A percentile compares a stretch with the other conserved stretches of the same genome.
Conservation (phyloP, 169 alveolate species). For the Cytauxzoon felis region DNA sequence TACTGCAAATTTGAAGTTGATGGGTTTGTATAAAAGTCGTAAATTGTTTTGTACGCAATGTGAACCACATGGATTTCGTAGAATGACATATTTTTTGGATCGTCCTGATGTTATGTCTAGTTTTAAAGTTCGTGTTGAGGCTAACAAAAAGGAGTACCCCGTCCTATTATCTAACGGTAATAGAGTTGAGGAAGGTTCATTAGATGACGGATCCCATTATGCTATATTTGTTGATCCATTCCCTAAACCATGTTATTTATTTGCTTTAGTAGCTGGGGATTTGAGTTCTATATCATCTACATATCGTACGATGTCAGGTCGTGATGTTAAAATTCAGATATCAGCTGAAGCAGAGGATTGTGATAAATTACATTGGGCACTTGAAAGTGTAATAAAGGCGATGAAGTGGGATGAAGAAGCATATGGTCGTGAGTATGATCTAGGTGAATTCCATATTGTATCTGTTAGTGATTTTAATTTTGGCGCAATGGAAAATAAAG, state of each 20-base stretch:
- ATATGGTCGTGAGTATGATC: slow-evolving; percentile 87
- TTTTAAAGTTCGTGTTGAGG: slow-evolving; percentile 79
- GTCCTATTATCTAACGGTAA: slow-evolving; percentile 84
- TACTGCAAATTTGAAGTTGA: slow-evolving; percentile 71
- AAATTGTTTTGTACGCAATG: slow-evolving; percentile 86
- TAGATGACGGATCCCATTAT: slow-evolving; percentile 71
- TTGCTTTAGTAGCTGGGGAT: slow-evolving; percentile 90
- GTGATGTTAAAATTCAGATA: slow-evolving; percentile 72
- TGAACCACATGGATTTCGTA: slow-evolving; percentile 88
- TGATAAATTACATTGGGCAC: slow-evolving; percentile 79
- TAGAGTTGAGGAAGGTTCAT: slow-evolving; percentile 71
- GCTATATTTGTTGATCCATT: slow-evolving; percentile 87
- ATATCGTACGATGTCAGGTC: slow-evolving; percentile 78
- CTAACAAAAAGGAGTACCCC: slow-evolving; percentile 82
- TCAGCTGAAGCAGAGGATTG: slow-evolving; percentile 80
- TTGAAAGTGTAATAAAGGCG: slow-evolving; percentile 81
- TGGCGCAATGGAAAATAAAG: slow-evolving; percentile 93
- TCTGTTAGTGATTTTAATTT: slow-evolving; percentile 86
- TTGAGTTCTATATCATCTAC: slow-evolving; percentile 69
- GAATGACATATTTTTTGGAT: slow-evolving; percentile 86
- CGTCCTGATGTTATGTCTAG: slow-evolving; percentile 88
- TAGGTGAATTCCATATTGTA: slow-evolving; percentile 83
- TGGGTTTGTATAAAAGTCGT: slow-evolving; percentile 84
- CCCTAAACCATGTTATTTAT: slow-evolving; percentile 87
- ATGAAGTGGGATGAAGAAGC: slow-evolving; percentile 91